Conservation (phyloP, 768 basidiomycete species). For the Hygrocybe coccinea region DNA sequence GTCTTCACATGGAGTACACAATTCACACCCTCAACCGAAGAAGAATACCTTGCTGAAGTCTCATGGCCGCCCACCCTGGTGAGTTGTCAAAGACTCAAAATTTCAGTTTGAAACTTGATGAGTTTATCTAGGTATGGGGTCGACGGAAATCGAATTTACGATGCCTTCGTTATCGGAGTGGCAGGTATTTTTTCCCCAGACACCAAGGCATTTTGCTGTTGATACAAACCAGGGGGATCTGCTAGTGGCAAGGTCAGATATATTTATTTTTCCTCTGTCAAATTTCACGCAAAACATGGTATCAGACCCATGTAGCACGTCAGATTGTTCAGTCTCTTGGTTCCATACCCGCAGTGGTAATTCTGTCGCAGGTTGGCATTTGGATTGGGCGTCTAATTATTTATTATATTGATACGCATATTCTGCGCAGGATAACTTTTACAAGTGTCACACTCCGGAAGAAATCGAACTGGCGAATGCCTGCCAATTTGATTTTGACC, state of each 20-base stretch:
- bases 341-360: conserved; percentile 83
- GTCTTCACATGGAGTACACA: background rate
- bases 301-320: conserved; percentile 77
- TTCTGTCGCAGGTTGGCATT: conserved; percentile 71
- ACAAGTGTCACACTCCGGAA: conserved; percentile 73
- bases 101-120: background rate
- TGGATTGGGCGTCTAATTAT: conserved; percentile 6
- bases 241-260: conserved; percentile 75
- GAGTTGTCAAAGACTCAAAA: conserved; percentile 12
- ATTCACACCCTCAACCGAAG: background rate
- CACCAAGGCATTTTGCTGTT: background rate
- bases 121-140: conserved; percentile 62
- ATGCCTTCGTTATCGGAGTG: conserved; percentile 81
- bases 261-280: background rate
- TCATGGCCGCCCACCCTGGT: conserved; percentile 86
- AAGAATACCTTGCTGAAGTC: conserved; percentile 79
- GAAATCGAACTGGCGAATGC: conserved; percentile 80
- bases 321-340: conserved; percentile 77
- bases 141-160: conserved; percentile 61
- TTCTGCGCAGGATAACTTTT: conserved; percentile 79
- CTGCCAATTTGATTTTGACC: conserved; percentile 81
- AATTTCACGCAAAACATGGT: background rate
- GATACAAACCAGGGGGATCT: conserved; percentile 56
- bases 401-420: background rate
- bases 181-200: conserved; percentile 52